Evolutionary conservation across 2,329 filamentous ascomycete genomes (phyloP).

Genomic region (Aspergillus sp.): DNA sequence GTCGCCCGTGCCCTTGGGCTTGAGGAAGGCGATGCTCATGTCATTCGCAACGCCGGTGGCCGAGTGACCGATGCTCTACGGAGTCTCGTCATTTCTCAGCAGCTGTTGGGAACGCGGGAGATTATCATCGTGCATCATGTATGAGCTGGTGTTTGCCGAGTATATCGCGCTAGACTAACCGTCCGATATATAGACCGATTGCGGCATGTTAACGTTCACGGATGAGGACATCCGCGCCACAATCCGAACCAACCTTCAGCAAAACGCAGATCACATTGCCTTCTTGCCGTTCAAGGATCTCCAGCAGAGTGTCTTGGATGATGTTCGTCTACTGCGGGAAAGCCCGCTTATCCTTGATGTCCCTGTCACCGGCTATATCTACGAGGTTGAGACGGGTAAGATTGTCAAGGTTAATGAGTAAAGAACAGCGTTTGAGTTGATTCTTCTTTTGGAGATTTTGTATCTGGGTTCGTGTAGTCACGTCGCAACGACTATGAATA

Average conservation of each 20-base stretch:
- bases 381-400: conserved; percentile 73
- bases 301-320: conserved; percentile 63
- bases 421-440: too few relatives aligned
- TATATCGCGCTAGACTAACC: neutral
- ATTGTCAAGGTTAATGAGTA: conserved; percentile 33
- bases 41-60: conserved; percentile 72
- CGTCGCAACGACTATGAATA: too few relatives aligned
- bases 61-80: conserved; percentile 68
- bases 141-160: conserved; percentile 2
- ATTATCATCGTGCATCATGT: conserved; percentile 61
- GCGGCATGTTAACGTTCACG: conserved; percentile 68
- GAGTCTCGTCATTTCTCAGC: conserved; percentile 74
- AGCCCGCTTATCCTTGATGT: conserved; percentile 62
- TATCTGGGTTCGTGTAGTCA: too few relatives aligned
- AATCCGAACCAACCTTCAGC: conserved; percentile 52
- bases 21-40: conserved; percentile 71
- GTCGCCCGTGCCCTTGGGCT: conserved; percentile 69
- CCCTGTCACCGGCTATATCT: conserved; percentile 70
- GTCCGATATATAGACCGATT: conserved; percentile 51
- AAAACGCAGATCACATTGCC: conserved; percentile 50
- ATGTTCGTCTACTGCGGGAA: conserved; percentile 62
- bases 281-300: conserved; percentile 67
- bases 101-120: conserved; percentile 73
- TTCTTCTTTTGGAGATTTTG: too few relatives aligned
- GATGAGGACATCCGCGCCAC: conserved; percentile 63